A percentile compares a stretch with the other conserved stretches of the same genome.
phyloP scores from a whole-genome alignment of 2,329 filamentous ascomycete genomes.

The Thelonectria rubi region DNA sequence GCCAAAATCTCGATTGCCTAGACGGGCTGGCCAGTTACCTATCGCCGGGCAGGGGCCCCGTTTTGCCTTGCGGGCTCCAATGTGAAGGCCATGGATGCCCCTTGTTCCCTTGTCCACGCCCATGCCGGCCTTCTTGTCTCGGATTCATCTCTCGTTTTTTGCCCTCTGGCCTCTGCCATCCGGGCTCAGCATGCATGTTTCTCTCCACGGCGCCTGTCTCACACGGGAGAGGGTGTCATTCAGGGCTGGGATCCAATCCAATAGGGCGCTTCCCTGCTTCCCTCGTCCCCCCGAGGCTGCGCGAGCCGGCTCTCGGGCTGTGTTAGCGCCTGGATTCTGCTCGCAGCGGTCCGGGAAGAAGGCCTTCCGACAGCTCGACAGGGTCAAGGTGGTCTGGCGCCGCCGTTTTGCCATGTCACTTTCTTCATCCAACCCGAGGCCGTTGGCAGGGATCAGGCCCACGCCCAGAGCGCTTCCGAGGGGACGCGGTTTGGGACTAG shows the following conservation, averaged over 20 bases:
- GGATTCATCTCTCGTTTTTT: too few species aligned
- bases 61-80: neutral
- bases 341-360: constrained; percentile 8
- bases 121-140: too few species aligned
- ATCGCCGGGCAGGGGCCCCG: neutral
- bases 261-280: constrained; percentile 2
- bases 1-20: constrained; percentile 39
- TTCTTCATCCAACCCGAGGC: constrained; percentile 17
- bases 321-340: too few species aligned
- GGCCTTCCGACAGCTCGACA: constrained; percentile 10
- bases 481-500: constrained; percentile 10
- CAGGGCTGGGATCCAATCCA: constrained; percentile 3
- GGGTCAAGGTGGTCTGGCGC: constrained; percentile 16
- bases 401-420: constrained; percentile 17
- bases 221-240: neutral
- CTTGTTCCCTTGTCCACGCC: too few species aligned
- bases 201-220: neutral
- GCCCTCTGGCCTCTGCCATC: neutral
- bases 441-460: constrained; percentile 15
- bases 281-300: constrained; percentile 8
- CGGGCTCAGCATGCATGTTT: neutral
- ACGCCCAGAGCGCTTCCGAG: constrained; percentile 11
- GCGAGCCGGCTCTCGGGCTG: neutral
- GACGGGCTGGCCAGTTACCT: neutral
- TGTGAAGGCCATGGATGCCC: too few species aligned